phyloP scores from a whole-genome alignment of 1,284 basidiomycete species.

The Vanrija sp. region DNA sequence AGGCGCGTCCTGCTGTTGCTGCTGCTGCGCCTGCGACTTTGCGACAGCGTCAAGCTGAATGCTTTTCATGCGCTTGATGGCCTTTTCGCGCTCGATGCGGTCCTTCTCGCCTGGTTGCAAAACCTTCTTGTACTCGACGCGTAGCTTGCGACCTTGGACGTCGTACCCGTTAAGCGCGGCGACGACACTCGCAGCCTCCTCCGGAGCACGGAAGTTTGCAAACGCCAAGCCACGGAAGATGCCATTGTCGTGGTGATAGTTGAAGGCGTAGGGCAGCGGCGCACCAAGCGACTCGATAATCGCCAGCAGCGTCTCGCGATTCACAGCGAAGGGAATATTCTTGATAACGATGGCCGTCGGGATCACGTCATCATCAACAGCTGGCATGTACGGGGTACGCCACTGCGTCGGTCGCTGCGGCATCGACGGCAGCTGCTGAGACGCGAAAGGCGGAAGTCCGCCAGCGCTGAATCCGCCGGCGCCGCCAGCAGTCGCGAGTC shows the following conservation, averaged over 20 bases:
- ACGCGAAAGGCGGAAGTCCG: conserved; percentile 28
- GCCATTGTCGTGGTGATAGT: conserved; percentile 94
- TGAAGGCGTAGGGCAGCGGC: conserved; percentile 99
- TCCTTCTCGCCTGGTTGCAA: conserved; percentile 99
- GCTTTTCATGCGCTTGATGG: conserved; percentile 93
- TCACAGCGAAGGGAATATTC: conserved; percentile 98
- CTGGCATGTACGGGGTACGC: conserved; percentile 8
- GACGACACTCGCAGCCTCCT: conserved; percentile 92
- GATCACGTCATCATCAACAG: conserved; percentile 76
- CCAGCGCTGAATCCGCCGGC: conserved; percentile 22
- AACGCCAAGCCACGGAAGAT: conserved; percentile 97
- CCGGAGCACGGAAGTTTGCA: conserved; percentile 90
- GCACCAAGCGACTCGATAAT: conserved; percentile 94
- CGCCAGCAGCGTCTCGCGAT: conserved; percentile 89
- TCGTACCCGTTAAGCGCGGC: conserved; percentile 78
- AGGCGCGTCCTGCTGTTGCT: conserved; percentile 21
- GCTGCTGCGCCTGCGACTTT: conserved; percentile 40
- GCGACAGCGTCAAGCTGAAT: conserved; percentile 76
- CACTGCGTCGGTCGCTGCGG: conserved; percentile 6
- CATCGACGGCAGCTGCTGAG: conserved; percentile 24
- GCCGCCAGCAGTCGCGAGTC: conserved; percentile 17
- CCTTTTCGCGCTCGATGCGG: conserved; percentile 97
- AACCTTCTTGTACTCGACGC: conserved; percentile 99
- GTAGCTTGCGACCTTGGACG: conserved; percentile 94
- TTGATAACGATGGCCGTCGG: conserved; percentile 99